Percentiles rank a stretch among this genome's conserved stretches.
Evolutionary conservation across 345 rosid genomes (phyloP).

Genomic region (Kernera saxatilis): DNA sequence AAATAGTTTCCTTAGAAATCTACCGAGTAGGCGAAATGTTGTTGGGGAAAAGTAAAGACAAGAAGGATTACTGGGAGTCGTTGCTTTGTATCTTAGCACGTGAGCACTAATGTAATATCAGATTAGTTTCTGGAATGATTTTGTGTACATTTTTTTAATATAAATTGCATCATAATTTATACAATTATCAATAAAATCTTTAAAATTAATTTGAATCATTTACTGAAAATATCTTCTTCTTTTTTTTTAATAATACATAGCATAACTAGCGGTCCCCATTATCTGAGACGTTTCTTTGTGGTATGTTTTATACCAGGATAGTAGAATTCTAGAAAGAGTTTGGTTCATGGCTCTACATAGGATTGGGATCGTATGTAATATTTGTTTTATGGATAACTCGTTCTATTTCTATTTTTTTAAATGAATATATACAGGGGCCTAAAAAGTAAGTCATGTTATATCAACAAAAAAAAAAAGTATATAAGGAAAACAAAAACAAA

Average conservation of each 20-base stretch:
- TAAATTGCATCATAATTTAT: neutral
- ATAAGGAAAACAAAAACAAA: neutral
- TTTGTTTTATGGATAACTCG: neutral
- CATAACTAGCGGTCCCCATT: too few species aligned
- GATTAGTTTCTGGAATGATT: neutral
- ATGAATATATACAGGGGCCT: neutral
- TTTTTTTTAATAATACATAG: too few species aligned
- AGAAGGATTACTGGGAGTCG: constrained; percentile 5
- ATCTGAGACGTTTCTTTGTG: neutral
- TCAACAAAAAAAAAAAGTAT: too few species aligned
- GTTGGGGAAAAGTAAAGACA: constrained; percentile 3
- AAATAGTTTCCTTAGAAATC: constrained; percentile 18
- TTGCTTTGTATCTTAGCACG: constrained; percentile 3
- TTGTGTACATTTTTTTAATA: too few species aligned
- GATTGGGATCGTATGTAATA: neutral
- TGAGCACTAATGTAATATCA: neutral
- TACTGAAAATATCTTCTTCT: neutral
- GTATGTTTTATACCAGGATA: too few species aligned
- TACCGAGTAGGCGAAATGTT: constrained; percentile 7
- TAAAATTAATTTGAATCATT: neutral
- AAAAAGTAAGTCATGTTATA: neutral
- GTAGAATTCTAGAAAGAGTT: too few species aligned
- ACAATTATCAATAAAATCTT: neutral
- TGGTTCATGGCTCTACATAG: neutral
- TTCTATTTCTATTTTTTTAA: too few species aligned